Conservation (phyloP, 495 filamentous ascomycete species). For the Xylaria venustula region DNA sequence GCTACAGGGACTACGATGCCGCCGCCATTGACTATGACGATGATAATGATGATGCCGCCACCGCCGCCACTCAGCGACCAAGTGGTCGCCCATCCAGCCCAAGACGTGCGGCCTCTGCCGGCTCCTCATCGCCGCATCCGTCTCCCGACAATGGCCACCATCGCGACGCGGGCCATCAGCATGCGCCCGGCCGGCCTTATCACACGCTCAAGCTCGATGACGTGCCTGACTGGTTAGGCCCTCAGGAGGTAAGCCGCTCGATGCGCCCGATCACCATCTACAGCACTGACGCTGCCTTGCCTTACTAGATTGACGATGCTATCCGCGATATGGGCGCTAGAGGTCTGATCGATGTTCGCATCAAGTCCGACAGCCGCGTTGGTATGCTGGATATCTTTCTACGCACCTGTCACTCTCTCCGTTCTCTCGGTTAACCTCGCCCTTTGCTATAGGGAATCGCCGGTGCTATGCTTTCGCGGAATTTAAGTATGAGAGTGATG, state of each 20-base stretch:
- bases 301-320: conserved; percentile 21
- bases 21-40: conserved; percentile 18
- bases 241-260: conserved; percentile 19
- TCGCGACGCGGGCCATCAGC: conserved; percentile 21
- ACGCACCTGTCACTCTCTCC: neutral
- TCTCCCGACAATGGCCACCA: conserved; percentile 23
- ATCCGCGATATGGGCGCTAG: conserved; percentile 30
- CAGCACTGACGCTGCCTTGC: neutral
- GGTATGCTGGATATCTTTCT: conserved; percentile 13
- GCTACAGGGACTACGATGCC: conserved; percentile 11
- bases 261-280: neutral
- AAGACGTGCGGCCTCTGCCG: conserved; percentile 21
- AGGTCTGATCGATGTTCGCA: conserved; percentile 29
- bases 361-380: conserved; percentile 27
- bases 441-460: conserved; percentile 54
- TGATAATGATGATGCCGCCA: conserved; percentile 12
- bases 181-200: conserved; percentile 26
- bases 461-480: conserved; percentile 67
- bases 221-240: conserved; percentile 26
- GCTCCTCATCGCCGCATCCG: conserved; percentile 24
- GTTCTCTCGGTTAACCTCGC: neutral
- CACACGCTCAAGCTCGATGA: conserved; percentile 31
- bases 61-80: neutral
- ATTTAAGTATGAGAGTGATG: conserved; percentile 58
- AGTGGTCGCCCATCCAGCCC: conserved; percentile 12